Evolutionary conservation across 148 eudicot genomes (phyloP), one percentile per base, ranked within the genome.

Genomic region (Nepenthes mirabilis): DNA sequence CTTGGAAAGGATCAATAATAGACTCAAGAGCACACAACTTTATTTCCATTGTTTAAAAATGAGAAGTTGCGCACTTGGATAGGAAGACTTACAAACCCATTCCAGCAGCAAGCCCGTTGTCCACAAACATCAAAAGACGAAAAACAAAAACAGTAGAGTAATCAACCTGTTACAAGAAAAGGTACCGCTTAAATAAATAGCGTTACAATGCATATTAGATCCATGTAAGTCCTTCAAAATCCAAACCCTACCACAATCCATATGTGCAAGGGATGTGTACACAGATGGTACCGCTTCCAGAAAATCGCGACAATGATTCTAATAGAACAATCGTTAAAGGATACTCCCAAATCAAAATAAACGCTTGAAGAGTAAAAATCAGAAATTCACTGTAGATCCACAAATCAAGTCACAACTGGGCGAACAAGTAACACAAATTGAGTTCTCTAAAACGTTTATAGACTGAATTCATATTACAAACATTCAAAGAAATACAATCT

Each of bases 111-210:
- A 93, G 79, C 13, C 91, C 96, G 73, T 89, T 84, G 58, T 93
- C 99, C 68, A 89, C 82, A 77, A 93, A 86, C 99, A 93, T 93
- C 86, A 89, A 64, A 64, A 84, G 77, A 65, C 99, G 91, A 60
- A 93, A 93, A 68, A 89, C 34, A 62, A 93, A 93, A 56, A 93
- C 86, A 12, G 89, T 71, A 3, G 95, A 78, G 58, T 93, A 93
- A 72, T 93, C 99, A 76, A 84, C 95, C 99, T 93, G 67, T 37
- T 6, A 59, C 61, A 54, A 53, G 49, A 4, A 56, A 65, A n/a
- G 9, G 40, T 56, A 75, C 52, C 43, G 57, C 40, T 11, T 12
- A 61, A 34, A 52, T 10, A 36, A 55, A 55, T 52, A 34, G 23
- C 55, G 36, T n/a, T 32, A 51, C 55, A 40, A 37, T 13, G 3